phyloP scores from a whole-genome alignment of 1,284 basidiomycete genomes.

The Inonotus hispidus region DNA sequence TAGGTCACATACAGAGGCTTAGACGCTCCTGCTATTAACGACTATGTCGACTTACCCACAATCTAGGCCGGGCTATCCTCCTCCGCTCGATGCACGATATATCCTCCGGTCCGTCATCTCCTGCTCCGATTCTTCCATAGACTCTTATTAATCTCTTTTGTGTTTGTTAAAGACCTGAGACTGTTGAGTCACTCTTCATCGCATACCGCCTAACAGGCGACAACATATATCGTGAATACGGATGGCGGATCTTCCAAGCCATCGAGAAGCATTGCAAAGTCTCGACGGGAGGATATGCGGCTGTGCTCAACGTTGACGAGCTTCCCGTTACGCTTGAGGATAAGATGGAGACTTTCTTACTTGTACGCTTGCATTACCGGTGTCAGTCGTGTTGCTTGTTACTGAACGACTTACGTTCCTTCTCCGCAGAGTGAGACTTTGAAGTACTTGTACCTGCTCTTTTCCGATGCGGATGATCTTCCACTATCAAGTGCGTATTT shows the following conservation, averaged over 20 bases:
- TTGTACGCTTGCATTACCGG: conserved; percentile 44
- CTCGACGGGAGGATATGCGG: conserved; percentile 76
- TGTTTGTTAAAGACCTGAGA: conserved; percentile 67
- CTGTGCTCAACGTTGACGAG: conserved; percentile 79
- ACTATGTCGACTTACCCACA: background rate
- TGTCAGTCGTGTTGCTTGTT: background rate
- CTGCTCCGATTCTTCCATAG: conserved; percentile 3
- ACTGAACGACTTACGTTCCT: conserved; percentile 4
- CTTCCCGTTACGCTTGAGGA: conserved; percentile 67
- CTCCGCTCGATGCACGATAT: conserved; percentile 82
- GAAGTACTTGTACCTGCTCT: conserved; percentile 92
- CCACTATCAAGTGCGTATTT: conserved; percentile 70
- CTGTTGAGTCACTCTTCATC: conserved; percentile 89
- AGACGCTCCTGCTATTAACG: background rate
- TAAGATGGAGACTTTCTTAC: conserved; percentile 94
- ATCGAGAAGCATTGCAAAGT: conserved; percentile 82
- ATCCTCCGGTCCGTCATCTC: conserved; percentile 62
- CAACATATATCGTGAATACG: conserved; percentile 72
- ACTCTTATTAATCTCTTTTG: background rate
- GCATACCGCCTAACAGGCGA: conserved; percentile 86
- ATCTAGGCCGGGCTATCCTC: conserved; percentile 40
- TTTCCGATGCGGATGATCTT: conserved; percentile 68
- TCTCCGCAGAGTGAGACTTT: conserved; percentile 77
- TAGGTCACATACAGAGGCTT: conserved; percentile 26
- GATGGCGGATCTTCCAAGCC: conserved; percentile 88